Evolutionary conservation across 1,284 basidiomycete species (phyloP).

Genomic region (Farysia itapuensis): DNA sequence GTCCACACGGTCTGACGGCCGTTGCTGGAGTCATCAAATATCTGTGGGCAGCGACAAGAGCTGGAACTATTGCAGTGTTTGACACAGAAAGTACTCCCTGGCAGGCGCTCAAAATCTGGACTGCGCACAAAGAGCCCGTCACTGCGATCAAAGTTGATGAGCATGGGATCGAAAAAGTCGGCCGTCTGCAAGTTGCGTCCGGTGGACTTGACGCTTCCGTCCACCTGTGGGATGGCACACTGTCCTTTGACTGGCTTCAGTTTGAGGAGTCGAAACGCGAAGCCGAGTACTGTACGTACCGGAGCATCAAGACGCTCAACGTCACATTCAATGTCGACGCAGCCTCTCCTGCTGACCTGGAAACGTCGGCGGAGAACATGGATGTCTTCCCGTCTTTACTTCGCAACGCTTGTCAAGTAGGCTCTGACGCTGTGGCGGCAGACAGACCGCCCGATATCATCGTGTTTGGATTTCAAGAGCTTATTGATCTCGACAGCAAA

Average conservation of each 20-base stretch:
- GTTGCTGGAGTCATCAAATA: conserved; percentile 48
- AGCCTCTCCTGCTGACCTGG: conserved; percentile 74
- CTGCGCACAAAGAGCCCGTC: conserved; percentile 73
- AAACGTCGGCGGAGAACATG: conserved; percentile 46
- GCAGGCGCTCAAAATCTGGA: conserved; percentile 86
- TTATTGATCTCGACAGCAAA: conserved; percentile 88
- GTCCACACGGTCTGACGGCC: conserved; percentile 40
- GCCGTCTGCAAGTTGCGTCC: conserved; percentile 72
- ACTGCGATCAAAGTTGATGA: conserved; percentile 70
- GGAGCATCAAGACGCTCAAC: conserved; percentile 76
- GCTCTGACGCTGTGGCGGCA: conserved; percentile 7
- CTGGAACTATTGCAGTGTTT: conserved; percentile 80
- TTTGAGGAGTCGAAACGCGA: conserved; percentile 75
- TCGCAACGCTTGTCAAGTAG: conserved; percentile 29
- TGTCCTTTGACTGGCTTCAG: conserved; percentile 85
- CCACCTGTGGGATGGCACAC: conserved; percentile 84
- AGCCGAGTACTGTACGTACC: conserved; percentile 75
- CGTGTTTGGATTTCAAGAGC: conserved; percentile 90
- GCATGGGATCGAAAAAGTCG: conserved; percentile 25
- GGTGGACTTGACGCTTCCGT: conserved; percentile 76
- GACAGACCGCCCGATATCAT: conserved; percentile 77
- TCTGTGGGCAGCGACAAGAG: conserved; percentile 82
- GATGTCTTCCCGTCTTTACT: conserved; percentile 40
- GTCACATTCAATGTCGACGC: conserved; percentile 94
- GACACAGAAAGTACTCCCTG: conserved; percentile 68